These are phyloP conservation scores for Physcia stellaris DNA, from an alignment of 495 filamentous ascomycete species.

Conservation along the genomic window DNA sequence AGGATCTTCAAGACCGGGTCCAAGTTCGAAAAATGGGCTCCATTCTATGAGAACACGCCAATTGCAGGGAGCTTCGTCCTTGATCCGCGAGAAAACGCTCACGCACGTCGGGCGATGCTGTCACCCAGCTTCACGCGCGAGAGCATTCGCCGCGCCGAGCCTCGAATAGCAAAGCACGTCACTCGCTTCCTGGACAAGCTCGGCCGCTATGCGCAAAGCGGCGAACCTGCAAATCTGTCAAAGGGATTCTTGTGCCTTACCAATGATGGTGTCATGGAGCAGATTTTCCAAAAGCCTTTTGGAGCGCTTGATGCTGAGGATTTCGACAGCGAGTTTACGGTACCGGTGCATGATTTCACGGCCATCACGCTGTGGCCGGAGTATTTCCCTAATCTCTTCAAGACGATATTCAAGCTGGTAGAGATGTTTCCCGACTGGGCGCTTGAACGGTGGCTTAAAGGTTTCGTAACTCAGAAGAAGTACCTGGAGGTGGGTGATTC, in stretches of 20 bases:
- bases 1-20: too few species aligned
- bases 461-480: too few species aligned
- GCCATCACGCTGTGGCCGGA: too few species aligned
- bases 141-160: not conserved
- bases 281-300: constrained; percentile 1
- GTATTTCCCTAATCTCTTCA: too few species aligned
- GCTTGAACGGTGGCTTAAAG: too few species aligned
- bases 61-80: constrained; percentile 1
- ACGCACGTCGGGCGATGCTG: not conserved
- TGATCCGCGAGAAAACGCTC: not conserved
- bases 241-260: not conserved
- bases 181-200: not conserved
- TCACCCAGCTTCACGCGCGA: constrained; percentile 3
- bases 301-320: constrained; percentile 1
- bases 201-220: not conserved
- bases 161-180: not conserved
- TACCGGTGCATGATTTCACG: too few species aligned
- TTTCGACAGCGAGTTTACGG: too few species aligned
- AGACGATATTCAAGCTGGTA: too few species aligned
- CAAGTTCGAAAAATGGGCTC: too few species aligned
- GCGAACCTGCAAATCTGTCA: constrained; percentile 2
- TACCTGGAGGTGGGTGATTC: too few species aligned
- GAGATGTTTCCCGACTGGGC: too few species aligned
- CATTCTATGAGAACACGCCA: too few species aligned
- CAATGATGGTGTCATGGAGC: constrained; percentile 2